A percentile compares a stretch with the other conserved stretches of the same genome.
Evolutionary conservation across 768 basidiomycete species (phyloP).

Genomic region (Trichaptum fuscoviolaceum): DNA sequence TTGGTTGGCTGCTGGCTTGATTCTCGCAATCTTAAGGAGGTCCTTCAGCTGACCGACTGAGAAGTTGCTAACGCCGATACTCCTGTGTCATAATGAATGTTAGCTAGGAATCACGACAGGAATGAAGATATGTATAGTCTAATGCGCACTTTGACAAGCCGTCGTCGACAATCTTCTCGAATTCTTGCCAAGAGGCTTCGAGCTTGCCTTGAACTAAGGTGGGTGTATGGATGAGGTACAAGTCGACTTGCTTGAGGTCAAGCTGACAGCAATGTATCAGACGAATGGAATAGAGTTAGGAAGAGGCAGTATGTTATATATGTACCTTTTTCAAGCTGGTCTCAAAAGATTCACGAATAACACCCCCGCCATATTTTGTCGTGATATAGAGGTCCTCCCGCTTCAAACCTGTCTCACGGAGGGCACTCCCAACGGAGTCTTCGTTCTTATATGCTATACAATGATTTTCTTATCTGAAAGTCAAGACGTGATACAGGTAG

Average conservation of each 20-base stretch:
- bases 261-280: no score
- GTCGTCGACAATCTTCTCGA: slow-evolving; percentile 48
- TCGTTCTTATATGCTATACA: slow-evolving; percentile 33
- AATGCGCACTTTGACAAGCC: slow-evolving; percentile 30
- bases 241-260: slow-evolving; percentile 52
- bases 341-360: slow-evolving; percentile 35
- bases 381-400: slow-evolving; percentile 31
- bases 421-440: slow-evolving; percentile 30
- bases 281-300: not conserved
- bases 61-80: slow-evolving; percentile 74
- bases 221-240: slow-evolving; percentile 67
- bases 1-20: slow-evolving; percentile 70
- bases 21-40: slow-evolving; percentile 42
- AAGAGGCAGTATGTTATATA: not conserved
- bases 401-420: slow-evolving; percentile 30
- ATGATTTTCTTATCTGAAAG: not conserved
- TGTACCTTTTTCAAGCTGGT: slow-evolving; percentile 47
- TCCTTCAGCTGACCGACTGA: slow-evolving; percentile 43
- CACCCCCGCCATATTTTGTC: slow-evolving; percentile 43
- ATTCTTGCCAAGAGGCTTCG: slow-evolving; percentile 45
- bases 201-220: slow-evolving; percentile 23
- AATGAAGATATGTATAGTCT: not conserved
- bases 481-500: not conserved
- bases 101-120: not conserved
- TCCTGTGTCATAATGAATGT: slow-evolving; percentile 32